phyloP scores from a whole-genome alignment of 2,329 filamentous ascomycete species.

The Talaromyces pinophilus region DNA sequence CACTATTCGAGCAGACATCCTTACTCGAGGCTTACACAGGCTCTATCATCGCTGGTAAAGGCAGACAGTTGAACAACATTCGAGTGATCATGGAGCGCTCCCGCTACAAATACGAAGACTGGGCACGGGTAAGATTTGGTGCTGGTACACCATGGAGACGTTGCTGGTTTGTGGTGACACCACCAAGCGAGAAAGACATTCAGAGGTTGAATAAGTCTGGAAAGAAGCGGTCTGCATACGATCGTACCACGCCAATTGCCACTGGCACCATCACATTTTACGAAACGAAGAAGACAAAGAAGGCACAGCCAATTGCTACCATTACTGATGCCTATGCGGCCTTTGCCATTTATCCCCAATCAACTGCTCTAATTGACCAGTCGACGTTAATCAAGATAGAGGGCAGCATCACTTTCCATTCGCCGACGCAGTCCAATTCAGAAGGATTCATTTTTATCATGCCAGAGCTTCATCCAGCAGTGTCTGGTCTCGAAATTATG shows the following conservation, averaged over 20 bases:
- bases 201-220: slow-evolving; percentile 78
- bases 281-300: slow-evolving; percentile 91
- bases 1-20: slow-evolving; percentile 91
- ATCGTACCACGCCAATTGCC: slow-evolving; percentile 68
- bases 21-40: slow-evolving; percentile 97
- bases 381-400: slow-evolving; percentile 94
- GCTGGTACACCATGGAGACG: slow-evolving; percentile 94
- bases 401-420: slow-evolving; percentile 84
- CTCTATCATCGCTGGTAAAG: slow-evolving; percentile 91
- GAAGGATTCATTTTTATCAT: slow-evolving; percentile 98
- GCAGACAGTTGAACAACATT: slow-evolving; percentile 85
- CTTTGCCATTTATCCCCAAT: slow-evolving; percentile 94
- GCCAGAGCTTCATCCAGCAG: slow-evolving; percentile 89
- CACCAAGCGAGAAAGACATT: slow-evolving; percentile 90
- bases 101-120: slow-evolving; percentile 78
- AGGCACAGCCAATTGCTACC: slow-evolving; percentile 83
- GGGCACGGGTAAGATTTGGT: slow-evolving; percentile 92
- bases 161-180: slow-evolving; percentile 93
- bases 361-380: slow-evolving; percentile 88
- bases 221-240: slow-evolving; percentile 82
- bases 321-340: slow-evolving; percentile 88
- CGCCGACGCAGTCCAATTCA: slow-evolving; percentile 70
- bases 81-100: slow-evolving; percentile 81
- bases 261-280: slow-evolving; percentile 96
- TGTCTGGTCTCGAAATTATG: slow-evolving; percentile 94